phyloP scores from a whole-genome alignment of 257 asterid genomes.

The Rehmannia glutinosa region DNA sequence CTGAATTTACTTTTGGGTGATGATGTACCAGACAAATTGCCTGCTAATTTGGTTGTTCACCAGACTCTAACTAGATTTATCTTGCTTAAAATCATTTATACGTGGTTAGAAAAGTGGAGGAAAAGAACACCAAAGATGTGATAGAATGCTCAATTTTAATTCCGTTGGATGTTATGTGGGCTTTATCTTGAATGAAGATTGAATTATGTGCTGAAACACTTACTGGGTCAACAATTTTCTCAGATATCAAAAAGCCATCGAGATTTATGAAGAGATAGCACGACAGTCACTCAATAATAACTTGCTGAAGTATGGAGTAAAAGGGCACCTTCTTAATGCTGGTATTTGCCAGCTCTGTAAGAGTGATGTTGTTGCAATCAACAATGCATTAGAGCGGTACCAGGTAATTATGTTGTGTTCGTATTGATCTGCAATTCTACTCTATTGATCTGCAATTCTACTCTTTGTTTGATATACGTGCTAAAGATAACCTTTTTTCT shows the following conservation, averaged over 20 bases:
- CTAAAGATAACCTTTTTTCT: constrained; percentile 14
- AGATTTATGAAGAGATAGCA: constrained; percentile 69
- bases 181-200: constrained; percentile 3
- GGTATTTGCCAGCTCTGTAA: constrained; percentile 72
- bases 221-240: constrained; percentile 9
- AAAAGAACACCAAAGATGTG: neutral
- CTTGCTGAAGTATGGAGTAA: constrained; percentile 67
- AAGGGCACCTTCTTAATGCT: constrained; percentile 74
- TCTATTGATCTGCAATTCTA: constrained; percentile 1
- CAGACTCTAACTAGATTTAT: neutral
- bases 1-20: no score
- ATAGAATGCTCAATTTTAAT: neutral
- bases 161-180: neutral
- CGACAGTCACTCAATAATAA: constrained; percentile 52
- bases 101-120: neutral
- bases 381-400: constrained; percentile 53
- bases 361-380: constrained; percentile 53
- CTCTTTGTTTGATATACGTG: neutral
- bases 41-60: neutral
- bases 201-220: constrained; percentile 10
- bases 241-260: constrained; percentile 64
- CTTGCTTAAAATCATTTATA: neutral
- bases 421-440: neutral
- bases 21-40: no score
- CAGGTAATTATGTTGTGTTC: constrained; percentile 29